phyloP scores from a whole-genome alignment of 805 yeast species.

The Wickerhamomyces kurtzmanii region DNA sequence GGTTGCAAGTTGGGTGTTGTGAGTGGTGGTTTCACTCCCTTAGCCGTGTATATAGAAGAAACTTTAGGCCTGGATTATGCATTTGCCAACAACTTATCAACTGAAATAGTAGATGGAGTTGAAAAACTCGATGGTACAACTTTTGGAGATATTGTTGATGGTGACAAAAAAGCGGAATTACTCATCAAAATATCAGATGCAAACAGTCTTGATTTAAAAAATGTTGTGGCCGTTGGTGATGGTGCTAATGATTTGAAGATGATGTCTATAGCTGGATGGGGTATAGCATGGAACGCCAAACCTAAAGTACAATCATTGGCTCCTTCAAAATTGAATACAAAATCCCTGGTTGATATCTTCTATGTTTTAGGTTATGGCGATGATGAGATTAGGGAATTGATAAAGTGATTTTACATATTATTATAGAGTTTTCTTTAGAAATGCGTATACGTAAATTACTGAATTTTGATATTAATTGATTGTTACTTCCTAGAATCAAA shows the following conservation, averaged over 20 bases:
- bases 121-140: constrained; percentile 64
- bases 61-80: constrained; percentile 76
- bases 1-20: constrained; percentile 78
- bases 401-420: background rate
- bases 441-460: background rate
- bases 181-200: constrained; percentile 49
- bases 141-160: constrained; percentile 78
- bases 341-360: constrained; percentile 63
- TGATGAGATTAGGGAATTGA: constrained; percentile 29
- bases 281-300: constrained; percentile 96
- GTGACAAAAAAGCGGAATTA: constrained; percentile 69
- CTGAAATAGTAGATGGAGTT: constrained; percentile 31
- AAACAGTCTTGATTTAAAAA: constrained; percentile 37
- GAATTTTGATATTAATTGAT: background rate
- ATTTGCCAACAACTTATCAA: constrained; percentile 62
- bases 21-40: constrained; percentile 90
- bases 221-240: constrained; percentile 84
- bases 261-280: constrained; percentile 90
- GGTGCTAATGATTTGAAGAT: constrained; percentile 94
- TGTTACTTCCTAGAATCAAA: too few relatives aligned
- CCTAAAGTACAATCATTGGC: constrained; percentile 83
- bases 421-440: constrained; percentile 1
- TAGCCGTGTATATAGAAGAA: constrained; percentile 67
- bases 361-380: constrained; percentile 73
- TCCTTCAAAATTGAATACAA: constrained; percentile 70